Evolutionary conservation across 2,329 filamentous ascomycete species (phyloP), one percentile per base, ranked within the genome.

Genomic region (Fusarium sp.): DNA sequence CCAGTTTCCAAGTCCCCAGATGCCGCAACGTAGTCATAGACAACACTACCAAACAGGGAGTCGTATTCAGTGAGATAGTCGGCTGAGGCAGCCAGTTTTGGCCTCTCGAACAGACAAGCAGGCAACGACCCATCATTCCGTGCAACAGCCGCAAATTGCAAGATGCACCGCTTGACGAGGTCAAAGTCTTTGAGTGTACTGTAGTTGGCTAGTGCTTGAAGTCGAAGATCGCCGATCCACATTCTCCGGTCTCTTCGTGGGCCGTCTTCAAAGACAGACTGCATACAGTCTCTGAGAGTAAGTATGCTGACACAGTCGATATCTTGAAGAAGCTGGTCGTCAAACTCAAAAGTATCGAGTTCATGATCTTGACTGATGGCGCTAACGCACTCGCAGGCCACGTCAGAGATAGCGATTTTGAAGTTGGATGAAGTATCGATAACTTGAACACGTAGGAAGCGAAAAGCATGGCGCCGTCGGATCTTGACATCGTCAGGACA

Each of bases 241-340:
- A 83, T 68, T 17, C 82, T 73, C n/a, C 81, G 71, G 62, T 83
- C 82, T 33, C 82, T 74, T n/a, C 82, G 71, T 12, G 81, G 82
- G 2, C 82, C 81, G 33, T 84, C 82, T 65, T 84, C 82, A 63
- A 83, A 83, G 17, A 83, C 81, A 14, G 81, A 81, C 65, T 83
- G 81, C 82, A 83, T 83, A 65, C 82, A 84, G 63, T 83, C 79
- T n/a, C 81, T 69, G 3, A 83, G 74, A 8, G 82, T 83, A 33
- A 79, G 71, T 47, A 80, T 74, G 60, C 79, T n/a, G 47, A 54
- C 27, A 14, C 17, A 27, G 11, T 54, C 47, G 3, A 54, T 32
- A 32, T 54, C 47, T 54, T 32, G 47, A 20, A 54, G 47, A 32
- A 54, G 47, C 4, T 32, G 27, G 2, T 54, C 47, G 6, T 52